Evolutionary conservation across 768 basidiomycete genomes (phyloP), one percentile per base, ranked within the genome.

Genomic region (Hypholoma fasciculare): DNA sequence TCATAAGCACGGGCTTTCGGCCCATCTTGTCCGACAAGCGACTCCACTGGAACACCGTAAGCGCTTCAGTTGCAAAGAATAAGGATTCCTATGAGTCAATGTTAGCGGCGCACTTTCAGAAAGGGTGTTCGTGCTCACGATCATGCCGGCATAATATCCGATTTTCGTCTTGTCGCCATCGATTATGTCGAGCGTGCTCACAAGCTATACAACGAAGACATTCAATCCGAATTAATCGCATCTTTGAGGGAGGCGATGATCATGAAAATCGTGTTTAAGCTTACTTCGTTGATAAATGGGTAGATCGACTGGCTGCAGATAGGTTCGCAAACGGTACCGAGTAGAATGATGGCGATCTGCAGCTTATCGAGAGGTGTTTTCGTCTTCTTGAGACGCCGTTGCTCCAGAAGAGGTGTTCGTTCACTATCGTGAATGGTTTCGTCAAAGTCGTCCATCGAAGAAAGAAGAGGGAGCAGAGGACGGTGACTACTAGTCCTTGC

Each of bases 111-210:
- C 12, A 2, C 3, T n/a, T 4, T 12, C 19, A 17, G 34, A n/a
- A 7, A 14, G 43, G 38, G 19, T 43, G 20, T 30, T 56, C 17
- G 42, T 13, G 56, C 59, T 55, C 52, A 86, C 72, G 56, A 87
- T 84, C 38, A 88, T 63, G 38, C 85, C 87, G 34, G 84, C 86
- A 65, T 88, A 89, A 63, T 88, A 88, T 16, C 87, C 87, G 4
- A 87, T 80, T 69, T 83, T 84, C 52, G 76, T 74, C 47, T 82
- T 77, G 59, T 89, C 84, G 14, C 86, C 86, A 8, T 80, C 81
- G 7, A 82, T 85, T 30, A 89, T 75, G 39, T 79, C 84, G n/a
- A 87, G 75, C 57, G 84, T 85, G 19, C 80, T 73, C 26, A 89
- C 79, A 20, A 88, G 78, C 87, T 88, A 42, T 39, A 43, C n/a